Evolutionary conservation across 106 monocot genomes (phyloP), one percentile per base, ranked within the genome.

Genomic region (Xerophyta viscosa): DNA sequence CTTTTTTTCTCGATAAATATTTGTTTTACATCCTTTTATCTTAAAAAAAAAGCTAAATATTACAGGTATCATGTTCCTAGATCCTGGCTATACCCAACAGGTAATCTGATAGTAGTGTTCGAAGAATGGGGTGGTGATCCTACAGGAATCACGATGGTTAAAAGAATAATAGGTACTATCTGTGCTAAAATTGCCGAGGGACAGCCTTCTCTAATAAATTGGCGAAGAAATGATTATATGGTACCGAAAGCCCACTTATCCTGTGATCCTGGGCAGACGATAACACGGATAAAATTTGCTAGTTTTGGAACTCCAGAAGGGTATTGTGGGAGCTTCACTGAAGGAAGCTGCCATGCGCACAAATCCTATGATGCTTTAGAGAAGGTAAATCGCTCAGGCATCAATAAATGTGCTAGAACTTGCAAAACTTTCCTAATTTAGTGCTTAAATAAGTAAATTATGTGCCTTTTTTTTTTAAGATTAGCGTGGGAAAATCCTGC

Each of bases 41-140:
- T n/a, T n/a, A n/a, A n/a, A n/a, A n/a, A n/a, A n/a, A n/a, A n/a
- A 52, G 17, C 24, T 8, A 7, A 43, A 27, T 48, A 42, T n/a
- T 2, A 60, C 64, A 92, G 92, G 92, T 92, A 92, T 37, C 92
- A 92, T 66, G 74, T 92, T 8, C 92, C 92, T 50, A 82, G 83
- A 23, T 83, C 92, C 17, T 92, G 86, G 92, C 56, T 92, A 25
- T 80, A 66, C 24, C 83, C 83, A 15, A 83, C 80, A 0, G 87
- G 83, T 1, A 92, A 92, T 67, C 57, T 92, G 25, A 24, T 92
- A 44, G 92, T 86, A 10, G 63, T 92, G 29, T 82, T 92, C 15
- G 92, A 92, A 64, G 92, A 92, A 57, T 87, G 74, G 92, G 87
- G 74, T 8, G 92, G 92, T 46, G 80, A 92, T 29, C 89, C 96